phyloP scores from a whole-genome alignment of 208 protist species.

The Leishmania aethiopica region DNA sequence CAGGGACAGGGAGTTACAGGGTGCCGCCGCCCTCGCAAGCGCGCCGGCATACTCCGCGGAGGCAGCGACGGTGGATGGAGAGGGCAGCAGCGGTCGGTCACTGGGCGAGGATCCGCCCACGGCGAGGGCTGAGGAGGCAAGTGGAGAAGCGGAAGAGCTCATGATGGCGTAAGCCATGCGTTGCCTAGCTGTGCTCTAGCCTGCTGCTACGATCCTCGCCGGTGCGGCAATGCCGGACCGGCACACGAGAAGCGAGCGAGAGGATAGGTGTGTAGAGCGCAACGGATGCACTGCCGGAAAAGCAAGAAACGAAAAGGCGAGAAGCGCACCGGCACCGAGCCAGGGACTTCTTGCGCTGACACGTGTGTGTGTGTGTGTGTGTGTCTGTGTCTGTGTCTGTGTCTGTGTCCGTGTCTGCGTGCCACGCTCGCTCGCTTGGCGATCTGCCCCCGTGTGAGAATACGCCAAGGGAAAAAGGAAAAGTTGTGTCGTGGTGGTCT shows the following conservation, averaged over 20 bases:
- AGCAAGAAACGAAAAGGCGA: not conserved
- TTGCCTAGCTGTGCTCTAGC: too few relatives aligned
- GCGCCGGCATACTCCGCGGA: not conserved
- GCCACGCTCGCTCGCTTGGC: not conserved
- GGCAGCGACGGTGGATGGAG: not conserved
- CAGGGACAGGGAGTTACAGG: not conserved
- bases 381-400: too few relatives aligned
- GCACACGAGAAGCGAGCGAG: not conserved
- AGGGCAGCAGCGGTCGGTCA: not conserved
- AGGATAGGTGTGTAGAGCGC: not conserved
- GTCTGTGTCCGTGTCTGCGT: too few relatives aligned
- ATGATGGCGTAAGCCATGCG: not conserved
- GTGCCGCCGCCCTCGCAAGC: not conserved
- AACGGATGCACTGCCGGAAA: not conserved
- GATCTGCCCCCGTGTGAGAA: not conserved
- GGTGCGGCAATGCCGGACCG: not conserved
- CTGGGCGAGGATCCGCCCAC: not conserved
- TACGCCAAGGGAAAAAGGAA: too few relatives aligned
- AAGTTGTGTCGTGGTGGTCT: not conserved
- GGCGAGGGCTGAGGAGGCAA: not conserved
- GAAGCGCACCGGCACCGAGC: not conserved
- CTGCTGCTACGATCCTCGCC: not conserved
- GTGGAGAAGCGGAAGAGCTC: conserved; percentile 4
- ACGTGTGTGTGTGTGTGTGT: not conserved
- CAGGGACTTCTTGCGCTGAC: not conserved